A percentile compares a stretch with the other conserved stretches of the same genome.
These are phyloP conservation scores for Sporothrix euskadiensis DNA, from an alignment of 2,329 filamentous ascomycete species.

Conservation along the genomic window DNA sequence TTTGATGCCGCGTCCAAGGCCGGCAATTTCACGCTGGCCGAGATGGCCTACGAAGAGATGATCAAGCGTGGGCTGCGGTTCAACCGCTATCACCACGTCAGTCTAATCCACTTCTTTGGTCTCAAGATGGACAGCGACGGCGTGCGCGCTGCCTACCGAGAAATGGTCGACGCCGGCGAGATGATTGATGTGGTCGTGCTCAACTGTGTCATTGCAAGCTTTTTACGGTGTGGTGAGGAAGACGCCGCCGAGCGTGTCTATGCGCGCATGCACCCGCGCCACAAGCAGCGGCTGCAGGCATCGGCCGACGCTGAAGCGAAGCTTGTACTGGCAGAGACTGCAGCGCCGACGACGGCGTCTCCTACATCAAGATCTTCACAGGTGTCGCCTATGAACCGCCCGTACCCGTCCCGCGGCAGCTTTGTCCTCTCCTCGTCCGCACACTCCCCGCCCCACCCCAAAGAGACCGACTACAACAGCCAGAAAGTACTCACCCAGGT, in stretches of 20 bases:
- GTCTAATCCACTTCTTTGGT: slow-evolving; percentile 81
- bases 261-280: slow-evolving; percentile 72
- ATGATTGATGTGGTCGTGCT: slow-evolving; percentile 84
- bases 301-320: background rate
- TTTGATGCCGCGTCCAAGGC: slow-evolving; percentile 87
- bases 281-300: slow-evolving; percentile 37
- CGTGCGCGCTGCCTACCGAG: slow-evolving; percentile 73
- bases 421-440: background rate
- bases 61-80: slow-evolving; percentile 63
- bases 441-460: background rate
- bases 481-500: slow-evolving; percentile 55
- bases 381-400: background rate
- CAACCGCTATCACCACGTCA: slow-evolving; percentile 79
- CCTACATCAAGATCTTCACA: background rate
- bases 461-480: slow-evolving; percentile 45
- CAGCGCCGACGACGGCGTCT: background rate
- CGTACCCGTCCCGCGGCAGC: background rate
- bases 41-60: slow-evolving; percentile 85
- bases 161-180: slow-evolving; percentile 81
- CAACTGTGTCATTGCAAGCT: slow-evolving; percentile 80
- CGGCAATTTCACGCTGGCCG: slow-evolving; percentile 78
- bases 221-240: slow-evolving; percentile 75
- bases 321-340: background rate
- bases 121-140: slow-evolving; percentile 70
- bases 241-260: slow-evolving; percentile 79